Evolutionary conservation across 805 yeast genomes (phyloP).

Genomic region (Schwanniomyces occidentalis): DNA sequence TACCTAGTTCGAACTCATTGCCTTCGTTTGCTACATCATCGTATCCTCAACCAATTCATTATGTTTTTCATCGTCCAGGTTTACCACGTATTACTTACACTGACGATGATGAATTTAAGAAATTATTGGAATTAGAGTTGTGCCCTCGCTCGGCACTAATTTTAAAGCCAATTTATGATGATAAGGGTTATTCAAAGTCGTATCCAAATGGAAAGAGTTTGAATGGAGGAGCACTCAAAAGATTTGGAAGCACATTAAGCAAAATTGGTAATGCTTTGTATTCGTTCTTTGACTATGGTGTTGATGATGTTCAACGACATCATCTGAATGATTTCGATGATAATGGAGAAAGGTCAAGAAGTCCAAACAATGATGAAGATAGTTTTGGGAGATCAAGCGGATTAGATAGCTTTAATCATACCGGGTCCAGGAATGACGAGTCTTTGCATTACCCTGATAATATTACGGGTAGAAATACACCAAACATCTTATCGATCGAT

Average conservation of each 20-base stretch:
- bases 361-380: slow-evolving; percentile 4
- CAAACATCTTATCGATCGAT: slow-evolving; percentile 12
- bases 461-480: slow-evolving; percentile 3
- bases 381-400: slow-evolving; percentile 1
- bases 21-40: slow-evolving; percentile 53
- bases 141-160: slow-evolving; percentile 75
- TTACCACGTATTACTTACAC: slow-evolving; percentile 50
- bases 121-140: slow-evolving; percentile 56
- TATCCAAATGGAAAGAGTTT: slow-evolving; percentile 10
- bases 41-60: slow-evolving; percentile 57
- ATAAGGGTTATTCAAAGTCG: slow-evolving; percentile 7
- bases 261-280: slow-evolving; percentile 31
- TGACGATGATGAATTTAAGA: slow-evolving; percentile 52
- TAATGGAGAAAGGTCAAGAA: slow-evolving; percentile 6
- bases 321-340: slow-evolving; percentile 7
- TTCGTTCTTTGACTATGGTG: slow-evolving; percentile 44
- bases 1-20: slow-evolving; percentile 44
- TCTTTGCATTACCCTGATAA: background rate
- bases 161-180: slow-evolving; percentile 58
- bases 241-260: slow-evolving; percentile 9
- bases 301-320: slow-evolving; percentile 21
- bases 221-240: slow-evolving; percentile 6
- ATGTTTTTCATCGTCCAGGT: slow-evolving; percentile 37
- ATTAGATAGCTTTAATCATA: background rate
- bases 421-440: slow-evolving; percentile 1